Evolutionary conservation across 768 basidiomycete species (phyloP), one percentile per base, ranked within the genome.

Genomic region (Tricholoma flavovirens): DNA sequence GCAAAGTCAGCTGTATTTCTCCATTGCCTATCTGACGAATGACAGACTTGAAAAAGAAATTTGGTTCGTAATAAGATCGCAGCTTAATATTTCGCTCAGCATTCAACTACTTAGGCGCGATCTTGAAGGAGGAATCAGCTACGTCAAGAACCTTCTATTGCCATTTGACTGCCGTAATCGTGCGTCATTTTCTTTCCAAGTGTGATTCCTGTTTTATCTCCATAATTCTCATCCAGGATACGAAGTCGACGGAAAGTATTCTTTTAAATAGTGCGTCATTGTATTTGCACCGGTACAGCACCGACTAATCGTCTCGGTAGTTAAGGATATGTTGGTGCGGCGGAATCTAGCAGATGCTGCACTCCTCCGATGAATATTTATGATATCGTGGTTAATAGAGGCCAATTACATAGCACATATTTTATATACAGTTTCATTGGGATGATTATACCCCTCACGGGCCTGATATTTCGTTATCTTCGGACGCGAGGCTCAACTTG

Each of bases 111-210:
- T 33, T 59, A 77, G 77, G 66, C 52, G 75, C 71, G 4, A 73
- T 81, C 30, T 64, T 77, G 52, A 70, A 73, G 51, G 76, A 79
- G 55, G 69, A 75, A 42, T 80, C 78, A 2, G 69, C 71, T 1
- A 55, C 69, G 10, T 67, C 72, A 14, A 75, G 85, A 48, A 71
- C 77, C 2, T 86, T 84, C 63, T 86, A 84, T 60, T 82, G 78
- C 60, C 86, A 87, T 69, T 75, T 86, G 55, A 88, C 86, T 8
- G 77, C 82, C 1, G 85, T 84, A 5, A 87, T 83, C 56, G 86
- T 87, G 54, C 19, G 17, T n/a, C 51, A 52, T 53, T 53, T 43
- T 43, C 26, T 19, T 24, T 9, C 19, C 6, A 4, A 40, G 45
- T 35, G 15, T 22, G 26, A 8, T 9, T 2, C 38, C 17, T 26